Conservation (phyloP, 1,139 yeast species). For the Saccharomyces pastorianus region DNA sequence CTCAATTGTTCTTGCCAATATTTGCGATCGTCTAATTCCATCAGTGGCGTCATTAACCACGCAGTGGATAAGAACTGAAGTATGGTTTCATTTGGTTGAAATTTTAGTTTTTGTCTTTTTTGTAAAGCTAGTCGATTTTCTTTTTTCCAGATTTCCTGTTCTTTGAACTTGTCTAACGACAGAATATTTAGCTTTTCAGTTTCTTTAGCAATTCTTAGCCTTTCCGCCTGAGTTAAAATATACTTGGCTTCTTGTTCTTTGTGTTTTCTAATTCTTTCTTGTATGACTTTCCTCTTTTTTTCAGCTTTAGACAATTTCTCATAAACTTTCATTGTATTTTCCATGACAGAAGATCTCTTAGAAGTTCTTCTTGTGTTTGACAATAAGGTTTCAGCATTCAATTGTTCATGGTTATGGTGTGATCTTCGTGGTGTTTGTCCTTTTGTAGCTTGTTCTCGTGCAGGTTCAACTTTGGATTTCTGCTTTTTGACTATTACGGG, state of each 20-base stretch:
- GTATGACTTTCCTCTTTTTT: constrained; percentile 47
- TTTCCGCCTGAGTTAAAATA: constrained; percentile 76
- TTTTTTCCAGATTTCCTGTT: constrained; percentile 77
- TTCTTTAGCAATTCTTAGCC: constrained; percentile 73
- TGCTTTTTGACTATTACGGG: constrained; percentile 43
- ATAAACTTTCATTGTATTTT: constrained; percentile 69
- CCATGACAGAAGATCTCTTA: constrained; percentile 68
- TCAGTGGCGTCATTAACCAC: constrained; percentile 39
- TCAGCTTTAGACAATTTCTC: constrained; percentile 67
- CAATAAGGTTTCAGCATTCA: constrained; percentile 43
- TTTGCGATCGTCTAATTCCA: constrained; percentile 43
- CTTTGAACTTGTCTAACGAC: constrained; percentile 68
- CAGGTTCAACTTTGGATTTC: constrained; percentile 12
- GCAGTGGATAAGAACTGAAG: constrained; percentile 18
- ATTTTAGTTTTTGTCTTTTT: constrained; percentile 52
- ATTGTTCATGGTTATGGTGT: constrained; percentile 20
- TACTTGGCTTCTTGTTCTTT: constrained; percentile 37
- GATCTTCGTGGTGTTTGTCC: constrained; percentile 15
- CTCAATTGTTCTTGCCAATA: constrained; percentile 33
- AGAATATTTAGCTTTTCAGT: constrained; percentile 72
- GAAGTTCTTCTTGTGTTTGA: constrained; percentile 59
- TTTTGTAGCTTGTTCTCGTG: neutral
- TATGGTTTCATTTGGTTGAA: constrained; percentile 25
- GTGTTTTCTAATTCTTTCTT: constrained; percentile 27
- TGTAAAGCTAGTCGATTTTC: constrained; percentile 67